phyloP scores from a whole-genome alignment of 116 monocot genomes.

The Zostera marina region DNA sequence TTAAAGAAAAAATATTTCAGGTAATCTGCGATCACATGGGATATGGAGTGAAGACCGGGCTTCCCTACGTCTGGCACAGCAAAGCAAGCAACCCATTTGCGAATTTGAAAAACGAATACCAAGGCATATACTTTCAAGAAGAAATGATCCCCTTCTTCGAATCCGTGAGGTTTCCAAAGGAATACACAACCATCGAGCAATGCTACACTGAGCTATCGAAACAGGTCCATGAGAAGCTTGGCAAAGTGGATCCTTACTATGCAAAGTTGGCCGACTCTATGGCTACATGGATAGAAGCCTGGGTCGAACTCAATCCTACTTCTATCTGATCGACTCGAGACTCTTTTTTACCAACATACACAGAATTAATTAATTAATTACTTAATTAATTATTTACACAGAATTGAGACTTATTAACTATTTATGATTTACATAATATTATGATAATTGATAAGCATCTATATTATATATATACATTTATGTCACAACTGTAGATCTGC shows the following conservation, averaged over 20 bases:
- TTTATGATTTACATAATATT: too few relatives aligned
- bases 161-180: constrained; percentile 26
- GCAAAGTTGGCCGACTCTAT: constrained; percentile 61
- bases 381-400: too few relatives aligned
- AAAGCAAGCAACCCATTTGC: constrained; percentile 77
- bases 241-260: constrained; percentile 55
- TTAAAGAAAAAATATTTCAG: constrained; percentile 10
- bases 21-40: constrained; percentile 68
- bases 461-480: too few relatives aligned
- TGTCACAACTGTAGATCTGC: too few relatives aligned
- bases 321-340: too few relatives aligned
- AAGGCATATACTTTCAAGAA: constrained; percentile 65
- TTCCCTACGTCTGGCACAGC: constrained; percentile 78
- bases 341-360: too few relatives aligned
- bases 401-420: too few relatives aligned
- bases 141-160: constrained; percentile 68
- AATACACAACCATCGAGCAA: constrained; percentile 52
- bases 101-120: constrained; percentile 64
- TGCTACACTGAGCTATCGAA: constrained; percentile 61
- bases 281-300: constrained; percentile 64
- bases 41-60: constrained; percentile 51
- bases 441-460: too few relatives aligned
- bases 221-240: constrained; percentile 53
- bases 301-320: constrained; percentile 56
- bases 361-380: too few relatives aligned